Evolutionary conservation across 2,329 filamentous ascomycete species (phyloP), one percentile per base, ranked within the genome.

Genomic region (Monosporascus sp.): DNA sequence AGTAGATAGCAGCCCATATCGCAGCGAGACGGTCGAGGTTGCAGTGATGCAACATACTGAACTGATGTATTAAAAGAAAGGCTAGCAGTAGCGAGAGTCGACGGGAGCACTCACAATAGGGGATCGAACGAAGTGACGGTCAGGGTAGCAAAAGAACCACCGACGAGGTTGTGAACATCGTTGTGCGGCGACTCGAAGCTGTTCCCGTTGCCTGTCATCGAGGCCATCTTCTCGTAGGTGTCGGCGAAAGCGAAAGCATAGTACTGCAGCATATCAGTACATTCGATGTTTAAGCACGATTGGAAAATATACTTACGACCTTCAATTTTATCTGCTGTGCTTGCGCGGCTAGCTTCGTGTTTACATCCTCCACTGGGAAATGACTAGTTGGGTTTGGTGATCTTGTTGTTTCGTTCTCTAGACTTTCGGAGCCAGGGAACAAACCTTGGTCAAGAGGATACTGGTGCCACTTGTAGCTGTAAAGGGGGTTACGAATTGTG

Each of bases 21-120:
- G 80, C 76, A 55, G 82, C 79, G 14, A 86, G 72, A 18, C 83
- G 76, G 61, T 87, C 82, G 51, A 87, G 72, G 62, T 87, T 84
- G 59, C 75, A 68, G 68, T 79, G 76, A 55, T 79, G 76, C 8
- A 80, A 70, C 71, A 76, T 75, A 55, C 74, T 77, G 52, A 25
- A 25, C 8, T 24, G 44, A 9, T 37, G 52, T 14, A 38, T 7
- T 48, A 47, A 49, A 9, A 43, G 39, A 9, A 5, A 5, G 9
- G 24, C 3, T 9, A 25, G 15, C 24, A 27, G 43, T 25, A 9
- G 11, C 6, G 14, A n/a, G 22, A 46, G 5, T 14, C 22, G 15
- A 39, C 18, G 18, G 3, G 24, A n/a, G 37, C 22, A 67, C 69
- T 55, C 60, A 76, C 74, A 79, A 79, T 5, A 77, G 60, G 11